A percentile compares a stretch with the other conserved stretches of the same genome.
Conservation (phyloP, 2,329 filamentous ascomycete species). For the Thelonectria rubi region DNA sequence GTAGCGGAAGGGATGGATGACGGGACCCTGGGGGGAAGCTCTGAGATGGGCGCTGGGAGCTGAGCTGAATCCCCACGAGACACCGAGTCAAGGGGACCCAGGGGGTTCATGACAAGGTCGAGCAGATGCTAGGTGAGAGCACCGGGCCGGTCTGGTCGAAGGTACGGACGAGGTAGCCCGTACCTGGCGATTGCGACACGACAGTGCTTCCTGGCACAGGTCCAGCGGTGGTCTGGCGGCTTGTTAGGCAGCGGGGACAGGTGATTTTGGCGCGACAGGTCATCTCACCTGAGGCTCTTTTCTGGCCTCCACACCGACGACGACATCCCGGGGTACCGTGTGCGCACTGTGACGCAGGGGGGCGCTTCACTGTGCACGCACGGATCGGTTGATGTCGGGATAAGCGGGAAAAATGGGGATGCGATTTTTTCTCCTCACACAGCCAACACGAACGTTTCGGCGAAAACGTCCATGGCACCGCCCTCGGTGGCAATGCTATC, state of each 20-base stretch:
- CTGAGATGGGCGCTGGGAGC: constrained; percentile 10
- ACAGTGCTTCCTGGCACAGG: constrained; percentile 14
- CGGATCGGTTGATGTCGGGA: constrained; percentile 42
- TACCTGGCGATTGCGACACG: constrained; percentile 15
- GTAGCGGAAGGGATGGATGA: constrained; percentile 16
- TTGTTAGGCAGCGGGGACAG: constrained; percentile 29
- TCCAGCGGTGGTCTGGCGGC: constrained; percentile 5
- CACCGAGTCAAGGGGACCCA: constrained; percentile 20
- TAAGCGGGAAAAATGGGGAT: constrained; percentile 28
- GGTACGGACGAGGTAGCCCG: constrained; percentile 11
- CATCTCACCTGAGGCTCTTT: constrained; percentile 36
- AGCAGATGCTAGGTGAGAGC: constrained; percentile 17
- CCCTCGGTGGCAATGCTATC: constrained; percentile 11
- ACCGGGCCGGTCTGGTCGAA: constrained; percentile 24
- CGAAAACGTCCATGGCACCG: not conserved
- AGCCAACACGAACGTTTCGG: not conserved
- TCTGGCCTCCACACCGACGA: constrained; percentile 28
- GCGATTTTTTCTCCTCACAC: constrained; percentile 11
- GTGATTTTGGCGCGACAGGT: constrained; percentile 37
- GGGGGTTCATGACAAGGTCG: constrained; percentile 15
- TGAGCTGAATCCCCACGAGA: constrained; percentile 13
- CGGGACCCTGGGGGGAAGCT: not conserved
- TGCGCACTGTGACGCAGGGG: constrained; percentile 21
- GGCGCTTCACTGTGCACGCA: constrained; percentile 23
- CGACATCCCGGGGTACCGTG: constrained; percentile 20